phyloP scores from a whole-genome alignment of 176 grass and related monocot genomes.

The Zea luxurians region DNA sequence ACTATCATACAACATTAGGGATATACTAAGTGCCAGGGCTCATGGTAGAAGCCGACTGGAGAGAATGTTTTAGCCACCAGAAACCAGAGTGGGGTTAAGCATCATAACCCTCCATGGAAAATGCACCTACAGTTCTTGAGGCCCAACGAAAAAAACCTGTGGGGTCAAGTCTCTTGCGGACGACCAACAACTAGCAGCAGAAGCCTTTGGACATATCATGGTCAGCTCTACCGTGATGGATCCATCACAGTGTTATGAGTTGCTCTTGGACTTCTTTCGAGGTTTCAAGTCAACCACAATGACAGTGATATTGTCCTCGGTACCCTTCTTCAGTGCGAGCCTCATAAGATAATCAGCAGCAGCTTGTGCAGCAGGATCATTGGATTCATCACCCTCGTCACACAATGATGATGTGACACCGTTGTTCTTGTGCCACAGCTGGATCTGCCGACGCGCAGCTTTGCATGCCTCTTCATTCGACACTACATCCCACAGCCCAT shows the following conservation, averaged over 20 bases:
- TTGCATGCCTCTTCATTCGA: slow-evolving; percentile 86
- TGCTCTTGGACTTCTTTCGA: slow-evolving; percentile 71
- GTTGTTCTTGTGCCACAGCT: slow-evolving; percentile 89
- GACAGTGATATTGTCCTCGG: slow-evolving; percentile 77
- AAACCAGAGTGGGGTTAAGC: slow-evolving; percentile 11
- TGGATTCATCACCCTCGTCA: slow-evolving; percentile 42
- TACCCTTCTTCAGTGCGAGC: slow-evolving; percentile 81
- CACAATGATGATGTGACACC: slow-evolving; percentile 24
- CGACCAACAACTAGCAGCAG: slow-evolving; percentile 30
- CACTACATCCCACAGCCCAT: slow-evolving; percentile 82
- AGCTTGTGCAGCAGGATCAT: slow-evolving; percentile 70
- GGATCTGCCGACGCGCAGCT: slow-evolving; percentile 65
- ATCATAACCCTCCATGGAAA: slow-evolving; percentile 26
- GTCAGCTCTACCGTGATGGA: slow-evolving; percentile 20
- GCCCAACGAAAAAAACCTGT: slow-evolving; percentile 48
- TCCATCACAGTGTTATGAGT: slow-evolving; percentile 41
- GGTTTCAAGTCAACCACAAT: slow-evolving; percentile 81
- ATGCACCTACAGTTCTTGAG: slow-evolving; percentile 57
- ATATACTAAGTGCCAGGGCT: slow-evolving; percentile 27
- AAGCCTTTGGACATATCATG: slow-evolving; percentile 19
- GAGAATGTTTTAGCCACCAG: neutral
- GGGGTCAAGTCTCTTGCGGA: slow-evolving; percentile 46
- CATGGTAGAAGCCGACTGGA: slow-evolving; percentile 8
- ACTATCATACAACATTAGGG: slow-evolving; percentile 18
- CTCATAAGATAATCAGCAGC: slow-evolving; percentile 64